Base-by-base conservation (phyloP, 1,284 basidiomycete genomes). In the Naganishia cerealis region DNA sequence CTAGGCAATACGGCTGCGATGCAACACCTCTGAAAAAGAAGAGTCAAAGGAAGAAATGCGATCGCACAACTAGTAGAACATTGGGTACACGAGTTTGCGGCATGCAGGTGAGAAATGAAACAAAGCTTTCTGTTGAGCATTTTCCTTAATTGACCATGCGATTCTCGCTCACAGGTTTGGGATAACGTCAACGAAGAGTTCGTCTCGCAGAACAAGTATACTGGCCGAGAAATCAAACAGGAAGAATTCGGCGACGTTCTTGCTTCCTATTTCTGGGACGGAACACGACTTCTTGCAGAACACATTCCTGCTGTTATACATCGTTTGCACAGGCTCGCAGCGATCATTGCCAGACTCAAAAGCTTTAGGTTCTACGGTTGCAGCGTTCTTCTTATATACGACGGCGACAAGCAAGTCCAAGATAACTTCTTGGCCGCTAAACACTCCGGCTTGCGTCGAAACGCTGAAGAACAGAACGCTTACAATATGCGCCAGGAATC, bases 311-410 rank as follows among this genome's bases (percentile, higher is more conserved):
- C 87, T 65, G 86, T 99, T 68, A 84, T 99, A 59, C 89, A 90
- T 78, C 97, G 98, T 82, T 83, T 99, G 24, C 94, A 95, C 76
- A 87, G 88, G n/a, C 87, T 99, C 46, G 95, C 95, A 24, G 86
- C 88, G 57, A 97, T 98, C 81, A 85, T 98, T 74, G 85, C 88
- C 75, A 86, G 89, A 5, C 83, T 99, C 67, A 88, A 89, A 73
- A 92, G 96, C 10, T 99, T 93, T 81, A 87, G 95, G 43, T 99
- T 99, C 81, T 99, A 99, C 77, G 96, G 96, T 26, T 97, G 94
- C 81, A 94, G 91, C 73, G 85, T 99, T 59, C 86, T 99, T 68
- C 87, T 99, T 76, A 96, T 99, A 79, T 99, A 99, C 79, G 96
- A 99, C 77, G 96, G 96, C 58, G 94, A 98, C 77, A 84, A 84